phyloP scores from a whole-genome alignment of 495 filamentous ascomycete species.

The Penicillium fimorum region DNA sequence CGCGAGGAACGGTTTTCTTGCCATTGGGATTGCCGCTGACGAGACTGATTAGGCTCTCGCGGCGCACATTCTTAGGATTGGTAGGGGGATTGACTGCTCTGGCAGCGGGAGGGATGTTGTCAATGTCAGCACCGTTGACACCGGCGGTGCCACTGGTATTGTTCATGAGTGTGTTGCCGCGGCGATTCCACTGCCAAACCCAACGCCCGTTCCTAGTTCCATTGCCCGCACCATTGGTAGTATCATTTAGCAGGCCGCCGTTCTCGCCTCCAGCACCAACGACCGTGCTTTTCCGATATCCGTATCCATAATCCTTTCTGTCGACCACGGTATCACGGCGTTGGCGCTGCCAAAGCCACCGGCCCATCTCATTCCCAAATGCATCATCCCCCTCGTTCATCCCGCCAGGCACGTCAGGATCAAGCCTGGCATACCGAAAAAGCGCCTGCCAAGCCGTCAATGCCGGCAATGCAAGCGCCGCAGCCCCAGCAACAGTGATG shows the following conservation, averaged over 20 bases:
- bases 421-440: conserved; percentile 49
- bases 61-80: neutral
- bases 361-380: neutral
- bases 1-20: neutral
- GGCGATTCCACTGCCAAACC: conserved; percentile 13
- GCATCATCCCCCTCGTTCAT: conserved; percentile 10
- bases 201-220: conserved; percentile 7
- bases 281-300: conserved; percentile 1
- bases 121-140: neutral
- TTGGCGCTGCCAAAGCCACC: conserved; percentile 7
- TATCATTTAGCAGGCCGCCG: neutral
- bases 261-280: neutral
- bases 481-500: conserved; percentile 49
- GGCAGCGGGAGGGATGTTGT: neutral
- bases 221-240: neutral
- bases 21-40: conserved; percentile 3
- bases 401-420: conserved; percentile 21
- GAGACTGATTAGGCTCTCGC: conserved; percentile 5
- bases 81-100: neutral
- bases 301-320: neutral
- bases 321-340: neutral
- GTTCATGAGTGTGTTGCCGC: neutral
- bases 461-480: conserved; percentile 52
- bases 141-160: neutral
- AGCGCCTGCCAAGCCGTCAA: conserved; percentile 60